Base-by-base conservation (phyloP, 2,329 filamentous ascomycete species). In the Fusarium concolor region DNA sequence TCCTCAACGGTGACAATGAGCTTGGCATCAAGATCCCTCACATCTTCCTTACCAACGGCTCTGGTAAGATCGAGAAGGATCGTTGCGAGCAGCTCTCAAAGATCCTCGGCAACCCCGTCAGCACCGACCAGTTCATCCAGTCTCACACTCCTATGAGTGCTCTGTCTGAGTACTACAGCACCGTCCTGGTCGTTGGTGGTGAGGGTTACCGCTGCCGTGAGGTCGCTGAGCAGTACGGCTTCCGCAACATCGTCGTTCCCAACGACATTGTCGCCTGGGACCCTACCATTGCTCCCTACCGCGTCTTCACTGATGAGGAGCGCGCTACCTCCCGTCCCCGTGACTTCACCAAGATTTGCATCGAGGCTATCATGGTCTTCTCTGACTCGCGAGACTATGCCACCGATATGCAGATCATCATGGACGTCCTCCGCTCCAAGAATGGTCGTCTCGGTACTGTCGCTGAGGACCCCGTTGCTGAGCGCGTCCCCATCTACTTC, bases 331-430 rank as follows among this genome's bases (percentile, higher is more conserved):
- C 90, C 41, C 86, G 86, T 46, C 90, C 90, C 15, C 87, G 89
- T 38, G 90, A 93, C 80, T 93, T 93, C 81, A 85, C 83, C 76
- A 88, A 92, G 81, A 84, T 94, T 53, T 92, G 92, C 72, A 90
- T 97, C 68, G 92, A 96, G 73, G 93, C 93, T 11, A 87, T 97
- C 33, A 90, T 97, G 76, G 91, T 97, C 15, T 97, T 94, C 83
- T 96, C 96, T 76, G 94, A 97, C 78, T 93, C 94, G 4, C 88
- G 94, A 60, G 94, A 97, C 82, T 97, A 94, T 92, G 93, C 91
- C 2, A 85, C 96, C 17, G 94, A 97, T 77, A 87, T 88, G 14
- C 91, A 95, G 76, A 83, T 97, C 73, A 90, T 97, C 60, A 75
- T 90, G 56, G 94, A 97, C 76, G 80, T 96, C 12, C 82, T 97